Conservation (phyloP, 306 rosid species). For the Cicer cuneatum region DNA sequence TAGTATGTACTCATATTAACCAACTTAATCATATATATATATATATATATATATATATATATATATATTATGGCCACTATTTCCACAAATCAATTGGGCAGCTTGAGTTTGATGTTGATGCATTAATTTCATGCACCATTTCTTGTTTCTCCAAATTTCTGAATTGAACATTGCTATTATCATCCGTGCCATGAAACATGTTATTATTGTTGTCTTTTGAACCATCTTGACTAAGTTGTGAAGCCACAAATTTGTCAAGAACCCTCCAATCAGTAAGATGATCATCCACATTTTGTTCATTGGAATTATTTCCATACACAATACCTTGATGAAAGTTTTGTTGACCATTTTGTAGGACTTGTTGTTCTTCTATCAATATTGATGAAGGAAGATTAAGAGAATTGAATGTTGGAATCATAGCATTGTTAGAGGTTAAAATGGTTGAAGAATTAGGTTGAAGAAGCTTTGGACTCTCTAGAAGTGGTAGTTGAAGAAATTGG, state of each 20-base stretch:
- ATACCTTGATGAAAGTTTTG: slow-evolving; percentile 46
- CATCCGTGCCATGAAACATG: slow-evolving; percentile 39
- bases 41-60: too few species aligned
- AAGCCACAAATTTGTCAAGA: slow-evolving; percentile 92
- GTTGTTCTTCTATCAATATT: slow-evolving; percentile 41
- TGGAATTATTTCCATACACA: slow-evolving; percentile 40
- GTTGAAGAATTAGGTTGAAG: slow-evolving; percentile 46
- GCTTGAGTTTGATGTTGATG: slow-evolving; percentile 59
- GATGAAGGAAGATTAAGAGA: slow-evolving; percentile 44
- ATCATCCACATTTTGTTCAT: slow-evolving; percentile 45
- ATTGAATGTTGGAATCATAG: slow-evolving; percentile 41
- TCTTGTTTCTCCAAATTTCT: slow-evolving; percentile 61
- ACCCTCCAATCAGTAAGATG: slow-evolving; percentile 89
- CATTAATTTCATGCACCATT: slow-evolving; percentile 55
- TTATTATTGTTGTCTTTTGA: slow-evolving; percentile 52
- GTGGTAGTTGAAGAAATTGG: slow-evolving; percentile 70
- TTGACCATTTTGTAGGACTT: slow-evolving; percentile 2
- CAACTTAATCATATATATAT: neutral
- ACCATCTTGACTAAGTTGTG: slow-evolving; percentile 82
- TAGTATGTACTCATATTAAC: slow-evolving; percentile 47
- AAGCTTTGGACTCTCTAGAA: slow-evolving; percentile 60
- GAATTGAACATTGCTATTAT: slow-evolving; percentile 29
- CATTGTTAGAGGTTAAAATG: neutral
- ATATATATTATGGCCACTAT: slow-evolving; percentile 48
- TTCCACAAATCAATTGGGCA: slow-evolving; percentile 70